These are phyloP conservation scores for Neonectria sp. DNA, from an alignment of 2,329 filamentous ascomycete species.

Conservation along the genomic window DNA sequence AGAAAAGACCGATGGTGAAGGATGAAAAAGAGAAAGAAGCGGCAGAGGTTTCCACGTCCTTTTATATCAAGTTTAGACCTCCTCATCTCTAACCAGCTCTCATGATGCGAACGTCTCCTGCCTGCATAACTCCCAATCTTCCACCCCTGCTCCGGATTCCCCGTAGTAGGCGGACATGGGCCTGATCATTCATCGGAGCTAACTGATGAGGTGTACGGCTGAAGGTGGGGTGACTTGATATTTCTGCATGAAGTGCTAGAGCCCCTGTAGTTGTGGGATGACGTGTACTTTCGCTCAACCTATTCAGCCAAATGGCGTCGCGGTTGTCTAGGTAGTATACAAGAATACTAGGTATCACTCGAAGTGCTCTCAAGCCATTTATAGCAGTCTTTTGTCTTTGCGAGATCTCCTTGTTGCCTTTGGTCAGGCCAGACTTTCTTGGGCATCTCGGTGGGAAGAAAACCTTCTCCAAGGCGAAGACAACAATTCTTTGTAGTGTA, in stretches of 20 bases:
- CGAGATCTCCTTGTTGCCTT: too few relatives aligned
- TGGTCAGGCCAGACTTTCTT: too few relatives aligned
- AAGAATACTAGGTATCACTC: too few relatives aligned
- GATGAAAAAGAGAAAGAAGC: background rate
- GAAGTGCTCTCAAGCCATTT: too few relatives aligned
- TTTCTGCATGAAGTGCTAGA: background rate
- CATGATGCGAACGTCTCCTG: slow-evolving; percentile 13
- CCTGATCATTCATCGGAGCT: background rate
- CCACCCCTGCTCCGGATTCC: background rate
- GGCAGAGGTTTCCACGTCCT: background rate
- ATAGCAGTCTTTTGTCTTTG: too few relatives aligned
- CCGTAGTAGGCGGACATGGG: background rate
- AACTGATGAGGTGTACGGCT: background rate
- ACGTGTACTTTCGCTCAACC: background rate
- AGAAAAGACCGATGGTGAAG: slow-evolving; percentile 18
- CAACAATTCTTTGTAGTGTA: too few relatives aligned
- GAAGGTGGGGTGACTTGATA: background rate
- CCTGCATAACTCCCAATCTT: background rate
- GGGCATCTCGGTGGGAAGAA: too few relatives aligned
- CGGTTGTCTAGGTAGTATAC: too few relatives aligned
- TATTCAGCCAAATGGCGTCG: too few relatives aligned
- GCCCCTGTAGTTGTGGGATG: background rate
- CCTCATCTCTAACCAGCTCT: slow-evolving; percentile 18
- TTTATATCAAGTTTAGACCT: slow-evolving; percentile 8
- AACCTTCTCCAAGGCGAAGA: too few relatives aligned